Conservation (phyloP, 208 protist genomes). For the Crithidia brevicula region DNA sequence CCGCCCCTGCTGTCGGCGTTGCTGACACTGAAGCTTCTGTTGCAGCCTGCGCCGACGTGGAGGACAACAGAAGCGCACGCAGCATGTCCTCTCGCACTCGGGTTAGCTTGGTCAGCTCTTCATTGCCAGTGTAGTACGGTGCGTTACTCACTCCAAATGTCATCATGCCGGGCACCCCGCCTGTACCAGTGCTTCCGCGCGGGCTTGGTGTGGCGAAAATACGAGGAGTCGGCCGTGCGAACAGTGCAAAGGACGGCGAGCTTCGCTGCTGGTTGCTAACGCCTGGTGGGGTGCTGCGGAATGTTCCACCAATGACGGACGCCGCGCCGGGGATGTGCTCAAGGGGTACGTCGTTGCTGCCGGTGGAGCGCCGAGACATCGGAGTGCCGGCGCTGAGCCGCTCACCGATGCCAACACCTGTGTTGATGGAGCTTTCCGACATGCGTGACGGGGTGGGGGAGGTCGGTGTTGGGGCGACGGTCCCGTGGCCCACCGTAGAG, state of each 20-base stretch:
- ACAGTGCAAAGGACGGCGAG: conserved; percentile 22
- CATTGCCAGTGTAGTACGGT: conserved; percentile 26
- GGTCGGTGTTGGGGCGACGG: conserved; percentile 1
- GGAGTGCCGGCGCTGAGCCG: conserved; percentile 10
- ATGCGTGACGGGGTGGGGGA: conserved; percentile 30
- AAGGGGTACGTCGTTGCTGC: conserved; percentile 16
- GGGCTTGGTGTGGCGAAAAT: conserved; percentile 27
- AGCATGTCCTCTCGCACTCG: conserved; percentile 33
- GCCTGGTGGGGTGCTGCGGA: conserved; percentile 7
- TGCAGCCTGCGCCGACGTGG: neutral
- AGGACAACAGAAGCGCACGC: conserved; percentile 21
- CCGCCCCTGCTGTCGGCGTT: neutral
- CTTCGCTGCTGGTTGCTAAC: neutral
- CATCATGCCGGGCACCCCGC: conserved; percentile 6
- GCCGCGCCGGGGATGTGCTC: conserved; percentile 18
- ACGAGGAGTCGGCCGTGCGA: conserved; percentile 28
- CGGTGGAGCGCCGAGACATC: conserved; percentile 6
- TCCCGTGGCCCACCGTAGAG: neutral
- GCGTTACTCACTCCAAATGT: conserved; percentile 19
- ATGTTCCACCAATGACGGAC: neutral
- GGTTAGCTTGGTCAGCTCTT: conserved; percentile 33
- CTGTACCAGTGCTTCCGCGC: conserved; percentile 17
- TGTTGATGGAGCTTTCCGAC: conserved; percentile 29
- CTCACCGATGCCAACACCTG: neutral
- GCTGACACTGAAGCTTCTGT: too few species aligned